These are phyloP conservation scores for Canariomyces notabilis DNA, from an alignment of 2,329 filamentous ascomycete genomes.

Conservation along the genomic window DNA sequence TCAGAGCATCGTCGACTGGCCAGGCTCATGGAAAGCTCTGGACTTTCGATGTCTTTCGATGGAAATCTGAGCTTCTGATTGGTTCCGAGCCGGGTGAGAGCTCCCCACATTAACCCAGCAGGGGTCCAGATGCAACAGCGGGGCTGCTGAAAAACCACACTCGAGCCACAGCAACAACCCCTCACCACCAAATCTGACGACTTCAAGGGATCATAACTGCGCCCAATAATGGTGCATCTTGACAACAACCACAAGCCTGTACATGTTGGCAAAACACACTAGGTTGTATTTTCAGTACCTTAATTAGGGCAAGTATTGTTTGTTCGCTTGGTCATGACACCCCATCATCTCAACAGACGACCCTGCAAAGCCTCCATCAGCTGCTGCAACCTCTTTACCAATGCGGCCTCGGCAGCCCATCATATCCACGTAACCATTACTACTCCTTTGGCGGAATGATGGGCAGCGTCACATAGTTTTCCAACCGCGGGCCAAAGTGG, in stretches of 20 bases:
- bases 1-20: neutral
- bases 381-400: too few relatives aligned
- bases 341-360: too few relatives aligned
- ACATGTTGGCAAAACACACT: too few relatives aligned
- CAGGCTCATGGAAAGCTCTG: slow-evolving; percentile 25
- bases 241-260: too few relatives aligned
- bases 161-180: too few relatives aligned
- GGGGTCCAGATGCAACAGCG: slow-evolving; percentile 8
- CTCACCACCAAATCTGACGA: neutral
- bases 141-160: slow-evolving; percentile 3
- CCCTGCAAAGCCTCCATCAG: too few relatives aligned
- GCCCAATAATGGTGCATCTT: neutral
- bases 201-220: neutral
- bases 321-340: too few relatives aligned
- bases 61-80: slow-evolving; percentile 21
- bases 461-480: slow-evolving; percentile 50
- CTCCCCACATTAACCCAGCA: slow-evolving; percentile 19
- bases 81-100: slow-evolving; percentile 9
- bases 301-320: too few relatives aligned
- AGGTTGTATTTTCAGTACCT: too few relatives aligned
- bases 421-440: too few relatives aligned
- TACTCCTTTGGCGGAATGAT: too few relatives aligned
- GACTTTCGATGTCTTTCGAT: slow-evolving; percentile 28
- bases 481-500: slow-evolving; percentile 43
- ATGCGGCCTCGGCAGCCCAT: too few relatives aligned